Percentiles rank a stretch among this genome's conserved stretches.
phyloP scores from a whole-genome alignment of 2,329 filamentous ascomycete species.

The Verticillium longisporum region DNA sequence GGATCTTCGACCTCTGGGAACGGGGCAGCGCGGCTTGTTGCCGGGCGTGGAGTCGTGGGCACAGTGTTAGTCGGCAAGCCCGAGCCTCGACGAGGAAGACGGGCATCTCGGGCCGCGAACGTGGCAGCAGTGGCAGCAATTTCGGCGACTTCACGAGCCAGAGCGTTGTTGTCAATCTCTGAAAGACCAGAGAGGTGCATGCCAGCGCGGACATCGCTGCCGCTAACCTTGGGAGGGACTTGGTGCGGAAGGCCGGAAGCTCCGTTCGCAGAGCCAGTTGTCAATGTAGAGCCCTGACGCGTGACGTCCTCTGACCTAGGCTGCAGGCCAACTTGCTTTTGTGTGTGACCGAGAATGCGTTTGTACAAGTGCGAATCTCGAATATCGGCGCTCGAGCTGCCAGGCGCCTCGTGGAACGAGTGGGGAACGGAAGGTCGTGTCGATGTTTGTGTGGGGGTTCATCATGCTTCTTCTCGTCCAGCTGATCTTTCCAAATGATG shows the following conservation, averaged over 20 bases:
- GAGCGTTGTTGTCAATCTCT: constrained; percentile 70
- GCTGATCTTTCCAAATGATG: constrained; percentile 89
- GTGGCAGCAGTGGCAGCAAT: constrained; percentile 88
- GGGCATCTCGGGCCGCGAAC: constrained; percentile 73
- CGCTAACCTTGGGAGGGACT: constrained; percentile 62
- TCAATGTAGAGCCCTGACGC: constrained; percentile 29
- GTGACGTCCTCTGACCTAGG: constrained; percentile 41
- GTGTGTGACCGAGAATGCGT: constrained; percentile 82
- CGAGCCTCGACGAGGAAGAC: constrained; percentile 32
- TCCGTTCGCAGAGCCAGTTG: constrained; percentile 32
- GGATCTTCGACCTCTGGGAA: constrained; percentile 40
- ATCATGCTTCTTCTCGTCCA: constrained; percentile 67
- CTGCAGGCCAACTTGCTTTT: constrained; percentile 72
- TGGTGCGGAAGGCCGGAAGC: constrained; percentile 56
- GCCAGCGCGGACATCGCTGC: constrained; percentile 28
- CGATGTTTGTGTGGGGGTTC: constrained; percentile 30
- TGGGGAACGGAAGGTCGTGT: constrained; percentile 26
- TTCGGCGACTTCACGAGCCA: constrained; percentile 85
- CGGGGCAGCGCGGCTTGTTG: constrained; percentile 27
- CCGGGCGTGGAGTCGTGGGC: constrained; percentile 34
- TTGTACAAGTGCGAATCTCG: constrained; percentile 88
- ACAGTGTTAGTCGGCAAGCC: constrained; percentile 17
- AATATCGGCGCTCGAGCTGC: constrained; percentile 52
- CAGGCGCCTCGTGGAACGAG: constrained; percentile 38
- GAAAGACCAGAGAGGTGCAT: constrained; percentile 64